Conservation (phyloP, 805 yeast genomes). For the Candida glaebosa region DNA sequence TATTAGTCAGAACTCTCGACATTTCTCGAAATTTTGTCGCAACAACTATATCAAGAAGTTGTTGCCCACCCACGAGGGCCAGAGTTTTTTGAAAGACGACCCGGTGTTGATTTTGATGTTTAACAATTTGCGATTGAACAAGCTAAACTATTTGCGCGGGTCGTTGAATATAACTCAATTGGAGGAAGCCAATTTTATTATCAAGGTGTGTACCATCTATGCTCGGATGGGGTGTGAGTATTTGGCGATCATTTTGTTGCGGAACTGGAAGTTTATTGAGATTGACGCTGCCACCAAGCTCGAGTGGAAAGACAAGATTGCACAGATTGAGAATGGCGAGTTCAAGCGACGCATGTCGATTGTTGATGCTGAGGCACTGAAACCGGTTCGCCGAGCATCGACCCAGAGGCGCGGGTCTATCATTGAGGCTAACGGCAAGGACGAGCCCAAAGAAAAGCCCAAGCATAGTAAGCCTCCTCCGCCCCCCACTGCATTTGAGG, state of each 20-base stretch:
- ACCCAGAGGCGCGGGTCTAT: slow-evolving; percentile 5
- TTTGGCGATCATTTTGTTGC: slow-evolving; percentile 58
- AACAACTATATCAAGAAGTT: slow-evolving; percentile 12
- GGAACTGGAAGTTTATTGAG: slow-evolving; percentile 61
- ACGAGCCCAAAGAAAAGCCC: slow-evolving; percentile 2
- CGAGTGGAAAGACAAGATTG: slow-evolving; percentile 5
- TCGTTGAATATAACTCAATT: slow-evolving; percentile 39
- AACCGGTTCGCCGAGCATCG: slow-evolving; percentile 1
- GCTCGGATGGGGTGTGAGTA: slow-evolving; percentile 90
- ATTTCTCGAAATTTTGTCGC: slow-evolving; percentile 19
- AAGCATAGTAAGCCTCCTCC: slow-evolving; percentile 26
- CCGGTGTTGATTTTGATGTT: slow-evolving; percentile 76
- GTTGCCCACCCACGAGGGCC: slow-evolving; percentile 10
- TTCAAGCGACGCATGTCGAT: slow-evolving; percentile 3
- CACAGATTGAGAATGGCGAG: slow-evolving; percentile 1
- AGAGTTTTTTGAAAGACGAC: slow-evolving; percentile 60
- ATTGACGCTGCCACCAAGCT: slow-evolving; percentile 9
- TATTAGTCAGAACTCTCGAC: slow-evolving; percentile 15
- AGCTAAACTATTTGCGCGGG: slow-evolving; percentile 48
- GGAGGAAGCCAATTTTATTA: slow-evolving; percentile 59
- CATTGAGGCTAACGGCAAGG: slow-evolving; percentile 4
- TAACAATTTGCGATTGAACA: slow-evolving; percentile 53
- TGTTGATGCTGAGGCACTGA: neutral
- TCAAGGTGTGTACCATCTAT: slow-evolving; percentile 64
- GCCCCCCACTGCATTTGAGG: slow-evolving; percentile 56